Conservation (phyloP, 2,329 filamentous ascomycete species). For the Fusarium austroafricanum region DNA sequence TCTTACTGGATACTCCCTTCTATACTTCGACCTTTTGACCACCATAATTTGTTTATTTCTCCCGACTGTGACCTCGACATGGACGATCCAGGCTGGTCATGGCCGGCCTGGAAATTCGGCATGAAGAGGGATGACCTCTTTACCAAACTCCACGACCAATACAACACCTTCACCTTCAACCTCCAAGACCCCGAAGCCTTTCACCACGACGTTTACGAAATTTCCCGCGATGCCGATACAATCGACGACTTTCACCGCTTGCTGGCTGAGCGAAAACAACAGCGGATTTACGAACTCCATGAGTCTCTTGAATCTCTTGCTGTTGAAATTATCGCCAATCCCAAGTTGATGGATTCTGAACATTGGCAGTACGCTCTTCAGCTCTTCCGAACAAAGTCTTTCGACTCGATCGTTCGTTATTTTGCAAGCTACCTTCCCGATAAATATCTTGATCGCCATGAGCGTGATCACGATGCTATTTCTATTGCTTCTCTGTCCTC, state of each 20-base stretch:
- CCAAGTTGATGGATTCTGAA: slow-evolving; percentile 66
- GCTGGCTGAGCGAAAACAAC: slow-evolving; percentile 64
- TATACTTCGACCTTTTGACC: slow-evolving; percentile 18
- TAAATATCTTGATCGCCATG: slow-evolving; percentile 59
- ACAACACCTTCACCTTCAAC: slow-evolving; percentile 67
- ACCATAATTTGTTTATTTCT: slow-evolving; percentile 25
- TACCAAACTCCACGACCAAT: slow-evolving; percentile 68
- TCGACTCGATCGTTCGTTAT: slow-evolving; percentile 70
- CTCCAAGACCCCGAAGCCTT: slow-evolving; percentile 71
- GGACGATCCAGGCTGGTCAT: slow-evolving; percentile 65
- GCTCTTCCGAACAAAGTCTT: slow-evolving; percentile 68
- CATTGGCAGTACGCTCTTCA: slow-evolving; percentile 70
- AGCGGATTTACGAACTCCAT: slow-evolving; percentile 67
- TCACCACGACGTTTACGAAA: slow-evolving; percentile 70
- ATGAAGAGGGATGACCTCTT: slow-evolving; percentile 70
- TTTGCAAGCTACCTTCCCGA: slow-evolving; percentile 69
- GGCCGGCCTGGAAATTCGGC: slow-evolving; percentile 73
- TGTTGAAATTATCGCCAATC: slow-evolving; percentile 71
- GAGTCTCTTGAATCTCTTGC: slow-evolving; percentile 67
- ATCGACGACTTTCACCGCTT: slow-evolving; percentile 65
- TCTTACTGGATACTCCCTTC: slow-evolving; percentile 39
- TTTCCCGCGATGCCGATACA: slow-evolving; percentile 63
- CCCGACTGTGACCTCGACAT: slow-evolving; percentile 64
- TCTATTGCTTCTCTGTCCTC: slow-evolving; percentile 52
- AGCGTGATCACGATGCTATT: slow-evolving; percentile 46